Base-by-base conservation (phyloP, 2,329 filamentous ascomycete species). In the Phialocephala sp. region DNA sequence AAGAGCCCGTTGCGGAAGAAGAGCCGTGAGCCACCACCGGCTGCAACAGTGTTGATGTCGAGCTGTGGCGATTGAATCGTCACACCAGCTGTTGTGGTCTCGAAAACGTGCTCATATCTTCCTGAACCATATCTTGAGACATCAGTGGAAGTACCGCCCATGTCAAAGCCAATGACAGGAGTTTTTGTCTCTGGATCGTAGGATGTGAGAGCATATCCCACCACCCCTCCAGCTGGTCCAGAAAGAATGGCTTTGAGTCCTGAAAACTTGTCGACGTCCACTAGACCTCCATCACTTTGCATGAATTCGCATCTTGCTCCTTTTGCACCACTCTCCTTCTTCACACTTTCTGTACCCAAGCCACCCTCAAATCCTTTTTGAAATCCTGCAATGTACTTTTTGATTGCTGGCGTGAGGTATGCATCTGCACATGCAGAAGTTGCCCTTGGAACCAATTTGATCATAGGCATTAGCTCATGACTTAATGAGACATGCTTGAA, bases 21-120 rank as follows among this genome's bases (percentile, higher is more conserved):
- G 3, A 97, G 82, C 36, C 90, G 84, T 0, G 91, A 94, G 8
- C 93, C 93, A 68, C 94, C 94, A 56, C 94, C 94, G 2, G 94
- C 94, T 6, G 94, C 94, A 0, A 97, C 94, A 0, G 94, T 97
- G 77, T 97, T 97, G 80, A 97, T 97, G 74, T 97, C 93, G 0
- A 97, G 84, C 74, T 97, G 93, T 0, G 94, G 94, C 0, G 91
- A 94, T 73, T 97, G 93, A 35, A 97, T 95, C 0, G 93, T 94
- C 0, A 97, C 92, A n/a, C 94, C 94, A 0, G 94, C 94, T 0
- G 93, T 97, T 0, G 92, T 97, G 0, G 93, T 97, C 78, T 97
- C 94, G 71, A 97, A 97, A 0, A 97, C 93, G 73, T 97, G 94
- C 73, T 97, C 94, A 73, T 97, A 94, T 62, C 92, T 84, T 18